A percentile compares a stretch with the other conserved stretches of the same genome.
Conservation (phyloP, 2,329 filamentous ascomycete genomes). For the Hypoxylon sp. region DNA sequence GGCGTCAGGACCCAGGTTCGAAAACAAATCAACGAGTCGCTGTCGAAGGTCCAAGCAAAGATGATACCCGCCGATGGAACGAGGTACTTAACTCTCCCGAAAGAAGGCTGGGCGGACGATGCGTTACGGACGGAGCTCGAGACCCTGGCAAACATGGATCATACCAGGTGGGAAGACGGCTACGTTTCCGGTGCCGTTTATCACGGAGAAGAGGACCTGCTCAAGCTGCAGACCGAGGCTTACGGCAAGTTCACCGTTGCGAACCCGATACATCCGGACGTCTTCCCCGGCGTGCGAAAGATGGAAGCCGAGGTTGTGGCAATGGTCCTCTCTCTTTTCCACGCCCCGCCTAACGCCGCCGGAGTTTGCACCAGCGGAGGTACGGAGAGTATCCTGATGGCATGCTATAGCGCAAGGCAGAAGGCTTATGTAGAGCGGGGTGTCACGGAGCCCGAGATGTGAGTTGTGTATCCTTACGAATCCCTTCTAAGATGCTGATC, state of each 20-base stretch:
- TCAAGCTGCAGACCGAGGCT: constrained; percentile 89
- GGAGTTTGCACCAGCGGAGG: constrained; percentile 93
- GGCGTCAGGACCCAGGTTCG: constrained; percentile 89
- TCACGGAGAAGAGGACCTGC: constrained; percentile 85
- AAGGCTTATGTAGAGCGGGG: constrained; percentile 88
- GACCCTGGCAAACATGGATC: constrained; percentile 85
- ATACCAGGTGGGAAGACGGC: constrained; percentile 97
- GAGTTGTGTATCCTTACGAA: constrained; percentile 52
- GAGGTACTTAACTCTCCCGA: constrained; percentile 81
- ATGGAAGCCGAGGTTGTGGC: constrained; percentile 99
- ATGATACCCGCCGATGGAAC: constrained; percentile 80
- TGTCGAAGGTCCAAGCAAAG: constrained; percentile 85
- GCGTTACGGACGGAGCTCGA: constrained; percentile 83
- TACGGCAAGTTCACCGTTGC: constrained; percentile 95
- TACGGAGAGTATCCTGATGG: constrained; percentile 97
- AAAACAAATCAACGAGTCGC: constrained; percentile 82
- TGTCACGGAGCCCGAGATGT: constrained; percentile 95
- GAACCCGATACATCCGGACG: constrained; percentile 97
- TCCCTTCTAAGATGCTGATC: neutral
- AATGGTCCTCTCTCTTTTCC: constrained; percentile 92
- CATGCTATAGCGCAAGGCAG: constrained; percentile 88
- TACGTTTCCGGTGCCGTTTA: constrained; percentile 95
- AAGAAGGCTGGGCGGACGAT: constrained; percentile 85
- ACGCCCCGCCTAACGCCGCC: constrained; percentile 85
- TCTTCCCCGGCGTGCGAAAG: constrained; percentile 97